phyloP scores from a whole-genome alignment of 2,329 filamentous ascomycete genomes.

The Colletotrichum karsti region DNA sequence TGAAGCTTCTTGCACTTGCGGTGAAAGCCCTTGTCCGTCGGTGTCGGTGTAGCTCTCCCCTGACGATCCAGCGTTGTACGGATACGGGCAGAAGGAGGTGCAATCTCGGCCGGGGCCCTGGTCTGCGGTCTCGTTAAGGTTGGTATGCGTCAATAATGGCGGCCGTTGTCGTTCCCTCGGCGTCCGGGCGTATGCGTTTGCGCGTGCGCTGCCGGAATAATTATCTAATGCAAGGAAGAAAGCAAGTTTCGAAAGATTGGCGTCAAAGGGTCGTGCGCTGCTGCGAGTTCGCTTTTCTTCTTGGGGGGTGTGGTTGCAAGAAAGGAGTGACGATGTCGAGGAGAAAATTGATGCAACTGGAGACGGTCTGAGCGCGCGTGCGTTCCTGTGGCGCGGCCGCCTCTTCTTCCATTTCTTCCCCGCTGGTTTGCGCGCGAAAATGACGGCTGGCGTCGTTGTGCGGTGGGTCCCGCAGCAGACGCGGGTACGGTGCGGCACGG shows the following conservation, averaged over 20 bases:
- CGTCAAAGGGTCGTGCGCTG: constrained; percentile 4
- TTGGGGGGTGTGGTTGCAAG: constrained; percentile 15
- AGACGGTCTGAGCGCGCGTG: constrained; percentile 19
- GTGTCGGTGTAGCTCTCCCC: not conserved
- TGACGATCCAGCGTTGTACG: not conserved
- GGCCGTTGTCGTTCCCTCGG: not conserved
- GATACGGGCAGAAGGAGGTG: not conserved
- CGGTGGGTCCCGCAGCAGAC: not conserved
- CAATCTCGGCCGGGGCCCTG: constrained; percentile 7
- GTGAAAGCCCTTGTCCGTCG: not conserved
- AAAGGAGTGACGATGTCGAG: not conserved
- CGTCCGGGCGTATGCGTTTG: not conserved
- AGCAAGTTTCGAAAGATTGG: not conserved
- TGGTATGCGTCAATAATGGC: constrained; percentile 8
- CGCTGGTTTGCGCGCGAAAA: not conserved
- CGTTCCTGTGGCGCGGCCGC: too few relatives aligned
- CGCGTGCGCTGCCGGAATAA: too few relatives aligned
- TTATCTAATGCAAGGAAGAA: constrained; percentile 6
- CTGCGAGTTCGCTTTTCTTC: not conserved
- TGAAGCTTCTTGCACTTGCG: not conserved
- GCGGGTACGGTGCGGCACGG: not conserved
- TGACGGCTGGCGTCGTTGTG: not conserved
- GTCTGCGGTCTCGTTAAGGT: constrained; percentile 24
- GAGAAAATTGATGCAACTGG: not conserved
- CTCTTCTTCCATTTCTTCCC: too few relatives aligned